phyloP scores from a whole-genome alignment of 225 moss, liverwort and hornwort species.

The Polytrichum commune region DNA sequence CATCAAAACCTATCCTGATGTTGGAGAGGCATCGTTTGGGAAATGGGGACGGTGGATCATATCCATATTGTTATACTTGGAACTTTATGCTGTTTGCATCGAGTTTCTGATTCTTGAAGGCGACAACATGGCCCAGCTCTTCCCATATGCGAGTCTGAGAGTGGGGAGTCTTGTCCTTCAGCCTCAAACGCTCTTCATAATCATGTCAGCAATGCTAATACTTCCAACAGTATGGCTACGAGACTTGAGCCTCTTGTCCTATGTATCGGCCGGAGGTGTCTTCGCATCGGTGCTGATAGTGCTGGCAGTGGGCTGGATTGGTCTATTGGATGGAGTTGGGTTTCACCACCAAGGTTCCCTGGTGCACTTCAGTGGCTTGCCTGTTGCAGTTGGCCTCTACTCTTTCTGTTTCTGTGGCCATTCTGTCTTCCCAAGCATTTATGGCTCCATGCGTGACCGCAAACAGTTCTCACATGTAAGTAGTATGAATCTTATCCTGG shows the following conservation, averaged over 20 bases:
- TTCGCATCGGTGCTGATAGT: slow-evolving; percentile 65
- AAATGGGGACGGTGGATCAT: slow-evolving; percentile 58
- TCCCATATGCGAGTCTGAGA: slow-evolving; percentile 42
- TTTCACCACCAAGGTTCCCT: slow-evolving; percentile 68
- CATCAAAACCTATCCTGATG: slow-evolving; percentile 68
- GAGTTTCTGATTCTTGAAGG: slow-evolving; percentile 90
- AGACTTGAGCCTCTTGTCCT: slow-evolving; percentile 73
- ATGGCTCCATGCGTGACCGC: slow-evolving; percentile 69
- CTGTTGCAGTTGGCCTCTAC: slow-evolving; percentile 75
- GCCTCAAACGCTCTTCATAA: slow-evolving; percentile 54
- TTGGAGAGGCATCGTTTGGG: slow-evolving; percentile 84
- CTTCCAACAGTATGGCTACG: slow-evolving; percentile 84
- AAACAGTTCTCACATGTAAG: slow-evolving; percentile 72
- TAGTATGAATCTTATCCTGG: neutral
- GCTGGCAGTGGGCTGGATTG: slow-evolving; percentile 72
- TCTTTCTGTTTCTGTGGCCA: slow-evolving; percentile 96
- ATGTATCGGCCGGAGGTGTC: slow-evolving; percentile 83
- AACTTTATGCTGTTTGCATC: slow-evolving; percentile 82
- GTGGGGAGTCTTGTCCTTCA: slow-evolving; percentile 32
- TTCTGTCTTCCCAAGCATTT: slow-evolving; percentile 92
- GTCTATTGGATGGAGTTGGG: slow-evolving; percentile 79
- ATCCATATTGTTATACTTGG: slow-evolving; percentile 63
- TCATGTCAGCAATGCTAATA: slow-evolving; percentile 63
- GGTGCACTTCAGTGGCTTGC: slow-evolving; percentile 59
- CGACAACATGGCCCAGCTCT: slow-evolving; percentile 81